Base-by-base conservation (phyloP, 2,329 filamentous ascomycete genomes). In the Grosmannia penicillata region DNA sequence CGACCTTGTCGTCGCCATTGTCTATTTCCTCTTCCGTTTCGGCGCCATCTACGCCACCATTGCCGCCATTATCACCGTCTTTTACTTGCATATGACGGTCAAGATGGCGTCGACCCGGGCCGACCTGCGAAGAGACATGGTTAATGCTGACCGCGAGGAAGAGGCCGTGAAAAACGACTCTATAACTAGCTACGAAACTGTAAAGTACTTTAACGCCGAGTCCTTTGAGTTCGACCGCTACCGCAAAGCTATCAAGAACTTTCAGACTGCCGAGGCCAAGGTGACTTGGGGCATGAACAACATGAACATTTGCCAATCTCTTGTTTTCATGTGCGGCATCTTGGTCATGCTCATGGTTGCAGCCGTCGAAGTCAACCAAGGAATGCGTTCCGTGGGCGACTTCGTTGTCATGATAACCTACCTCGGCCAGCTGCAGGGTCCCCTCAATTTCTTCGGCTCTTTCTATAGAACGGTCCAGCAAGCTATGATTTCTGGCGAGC, bases 91-190 rank as follows among this genome's bases (percentile, higher is more conserved):
- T 59, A 74, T 96, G 53, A 98, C 91, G 7, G 85, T 98, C 49
- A 83, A 87, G 47, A 86, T 98, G 80, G 89, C 91, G 14, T 82
- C 89, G 44, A 94, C 86, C 64, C 74, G 91, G 49, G 84, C 87
- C 7, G 84, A 93, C 51, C 84, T 94, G 51, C 77, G 91, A 50
- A 75, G 91, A 43, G 75, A 89, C 52, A 95, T 95, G 81, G 89
- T 89, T 36, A 96, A 95, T 54, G 84, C 86, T 13, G 86, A 91
- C 48, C 74, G 91, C 45, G 86, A 95, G 59, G 86, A 95, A 59
- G 89, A 95, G 58, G 91, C 91, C 7, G 86, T 96, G 49, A 96
- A 96, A 61, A 96, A 95, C 54, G 91, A 98, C 57, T 96, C 91
- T 1, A 91, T 98, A 65, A 86, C 91, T 45, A 93, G 86, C n/a